Conservation (phyloP, 176 grass and related monocot species). For the Juncus effusus region DNA sequence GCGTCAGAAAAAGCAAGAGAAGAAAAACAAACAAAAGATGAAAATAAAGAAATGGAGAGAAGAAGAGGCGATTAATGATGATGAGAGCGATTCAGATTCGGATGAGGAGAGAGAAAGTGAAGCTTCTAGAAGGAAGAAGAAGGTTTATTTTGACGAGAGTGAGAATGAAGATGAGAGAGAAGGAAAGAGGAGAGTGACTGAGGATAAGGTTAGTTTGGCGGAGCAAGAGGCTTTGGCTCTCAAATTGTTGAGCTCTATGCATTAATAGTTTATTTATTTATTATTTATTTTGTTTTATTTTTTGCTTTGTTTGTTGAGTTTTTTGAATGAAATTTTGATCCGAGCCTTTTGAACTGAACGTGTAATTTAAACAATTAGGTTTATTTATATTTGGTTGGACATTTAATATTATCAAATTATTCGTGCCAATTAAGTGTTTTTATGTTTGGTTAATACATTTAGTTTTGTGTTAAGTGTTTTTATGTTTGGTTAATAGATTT, state of each 20-base stretch:
- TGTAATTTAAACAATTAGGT: no score
- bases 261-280: conserved; percentile 32
- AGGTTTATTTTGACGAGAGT: conserved; percentile 52
- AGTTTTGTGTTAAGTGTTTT: no score
- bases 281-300: not conserved
- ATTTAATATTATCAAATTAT: no score
- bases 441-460: no score
- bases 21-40: conserved; percentile 69
- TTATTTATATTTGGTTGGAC: no score
- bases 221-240: conserved; percentile 80
- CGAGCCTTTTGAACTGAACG: no score
- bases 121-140: conserved; percentile 36
- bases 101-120: conserved; percentile 29
- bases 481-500: no score
- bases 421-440: no score
- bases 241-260: conserved; percentile 69
- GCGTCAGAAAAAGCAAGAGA: conserved; percentile 50
- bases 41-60: conserved; percentile 69
- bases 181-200: not conserved
- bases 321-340: conserved; percentile 36
- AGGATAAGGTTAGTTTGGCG: conserved; percentile 35
- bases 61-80: conserved; percentile 28
- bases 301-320: not conserved
- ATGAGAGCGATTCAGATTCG: conserved; percentile 40
- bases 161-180: conserved; percentile 23